A percentile compares a stretch with the other conserved stretches of the same genome.
phyloP scores from a whole-genome alignment of 495 filamentous ascomycete genomes.

The Penicillium macrosclerotiorum region DNA sequence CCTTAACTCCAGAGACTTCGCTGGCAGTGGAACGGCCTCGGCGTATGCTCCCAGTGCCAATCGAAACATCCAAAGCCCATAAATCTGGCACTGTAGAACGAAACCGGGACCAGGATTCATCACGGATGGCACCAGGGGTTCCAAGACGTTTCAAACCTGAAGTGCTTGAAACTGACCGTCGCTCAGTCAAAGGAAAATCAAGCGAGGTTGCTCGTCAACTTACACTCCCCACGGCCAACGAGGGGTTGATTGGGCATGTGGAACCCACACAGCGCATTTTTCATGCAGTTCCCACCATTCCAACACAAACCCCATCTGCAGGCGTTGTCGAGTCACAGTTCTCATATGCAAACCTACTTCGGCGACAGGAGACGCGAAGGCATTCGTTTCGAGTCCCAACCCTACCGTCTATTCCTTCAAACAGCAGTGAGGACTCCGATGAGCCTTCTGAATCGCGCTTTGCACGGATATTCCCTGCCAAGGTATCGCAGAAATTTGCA shows the following conservation, averaged over 20 bases:
- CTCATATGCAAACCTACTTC: slow-evolving; percentile 44
- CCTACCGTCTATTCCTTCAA: slow-evolving; percentile 52
- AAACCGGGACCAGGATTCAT: slow-evolving; percentile 8
- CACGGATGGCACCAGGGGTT: slow-evolving; percentile 6
- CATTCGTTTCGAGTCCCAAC: slow-evolving; percentile 57
- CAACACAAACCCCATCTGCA: neutral
- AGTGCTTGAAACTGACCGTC: slow-evolving; percentile 55
- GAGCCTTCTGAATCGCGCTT: slow-evolving; percentile 42
- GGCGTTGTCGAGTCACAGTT: slow-evolving; percentile 41
- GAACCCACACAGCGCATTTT: neutral
- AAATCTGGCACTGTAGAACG: slow-evolving; percentile 10
- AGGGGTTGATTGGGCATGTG: no score
- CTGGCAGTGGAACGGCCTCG: slow-evolving; percentile 4
- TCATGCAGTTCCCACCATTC: neutral
- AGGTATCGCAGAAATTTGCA: slow-evolving; percentile 14
- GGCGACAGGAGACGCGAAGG: slow-evolving; percentile 38
- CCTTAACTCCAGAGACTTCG: slow-evolving; percentile 12
- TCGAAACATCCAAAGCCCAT: slow-evolving; percentile 29
- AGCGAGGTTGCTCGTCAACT: slow-evolving; percentile 16
- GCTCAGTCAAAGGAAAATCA: slow-evolving; percentile 38
- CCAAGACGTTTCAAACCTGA: slow-evolving; percentile 55
- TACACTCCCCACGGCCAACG: slow-evolving; percentile 20
- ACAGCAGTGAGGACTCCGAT: slow-evolving; percentile 55
- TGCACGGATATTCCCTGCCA: slow-evolving; percentile 47
- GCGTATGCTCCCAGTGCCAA: slow-evolving; percentile 24